Percentiles rank a stretch among this genome's conserved stretches.
Conservation (phyloP, 176 grass and related monocot species). For the Oryza glaberrima region DNA sequence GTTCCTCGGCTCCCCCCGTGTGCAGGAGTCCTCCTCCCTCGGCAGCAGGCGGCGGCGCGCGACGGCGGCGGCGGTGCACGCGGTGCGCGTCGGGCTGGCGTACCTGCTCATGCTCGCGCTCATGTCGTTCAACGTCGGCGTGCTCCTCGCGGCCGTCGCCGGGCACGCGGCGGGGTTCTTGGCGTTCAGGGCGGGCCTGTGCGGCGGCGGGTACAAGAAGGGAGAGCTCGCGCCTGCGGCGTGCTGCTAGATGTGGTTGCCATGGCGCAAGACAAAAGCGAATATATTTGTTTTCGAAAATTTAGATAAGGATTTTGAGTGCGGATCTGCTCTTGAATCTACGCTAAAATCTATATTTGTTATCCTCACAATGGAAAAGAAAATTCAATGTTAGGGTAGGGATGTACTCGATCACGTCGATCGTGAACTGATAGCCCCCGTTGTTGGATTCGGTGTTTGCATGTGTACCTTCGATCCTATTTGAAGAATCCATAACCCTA, state of each 20-base stretch:
- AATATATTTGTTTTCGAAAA: neutral
- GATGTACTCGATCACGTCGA: too few species aligned
- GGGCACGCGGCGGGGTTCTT: conserved; percentile 66
- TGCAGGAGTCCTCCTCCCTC: neutral
- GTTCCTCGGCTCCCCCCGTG: conserved; percentile 27
- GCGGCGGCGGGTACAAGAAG: conserved; percentile 26
- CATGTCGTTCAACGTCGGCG: conserved; percentile 93
- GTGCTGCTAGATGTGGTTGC: conserved; percentile 31
- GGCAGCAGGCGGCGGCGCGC: neutral
- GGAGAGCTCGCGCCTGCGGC: neutral
- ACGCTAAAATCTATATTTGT: too few species aligned
- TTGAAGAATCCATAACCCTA: too few species aligned
- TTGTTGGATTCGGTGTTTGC: neutral
- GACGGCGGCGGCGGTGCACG: conserved; percentile 38
- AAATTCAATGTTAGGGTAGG: neutral
- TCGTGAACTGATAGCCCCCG: neutral
- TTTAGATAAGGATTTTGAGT: neutral
- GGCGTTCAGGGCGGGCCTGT: conserved; percentile 44
- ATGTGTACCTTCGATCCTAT: neutral
- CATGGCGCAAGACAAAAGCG: neutral
- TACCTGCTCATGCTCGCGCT: conserved; percentile 90
- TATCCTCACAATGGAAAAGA: neutral
- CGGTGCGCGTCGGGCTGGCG: conserved; percentile 50
- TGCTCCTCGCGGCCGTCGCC: conserved; percentile 58
- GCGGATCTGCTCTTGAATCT: too few species aligned